Conservation (phyloP, 495 filamentous ascomycete species). For the Hyaloscypha finlandica region DNA sequence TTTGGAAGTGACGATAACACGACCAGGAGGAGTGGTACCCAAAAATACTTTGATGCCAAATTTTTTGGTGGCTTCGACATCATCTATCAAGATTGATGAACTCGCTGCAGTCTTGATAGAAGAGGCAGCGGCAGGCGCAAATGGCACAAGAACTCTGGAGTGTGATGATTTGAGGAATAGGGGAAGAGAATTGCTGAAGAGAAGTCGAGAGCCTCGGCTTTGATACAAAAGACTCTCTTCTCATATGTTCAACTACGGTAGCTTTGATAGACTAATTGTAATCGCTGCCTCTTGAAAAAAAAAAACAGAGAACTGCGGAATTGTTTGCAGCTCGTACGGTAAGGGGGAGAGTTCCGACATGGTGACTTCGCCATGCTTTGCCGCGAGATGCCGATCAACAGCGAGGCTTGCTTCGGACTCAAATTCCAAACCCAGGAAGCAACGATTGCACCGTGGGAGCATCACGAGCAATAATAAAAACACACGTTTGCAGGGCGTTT, state of each 20-base stretch:
- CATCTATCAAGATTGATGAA: constrained; percentile 16
- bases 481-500: not conserved
- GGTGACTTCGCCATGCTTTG: not conserved
- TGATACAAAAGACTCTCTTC: not conserved
- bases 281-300: not conserved
- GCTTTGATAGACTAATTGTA: not conserved
- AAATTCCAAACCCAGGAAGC: not conserved
- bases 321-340: not conserved
- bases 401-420: not conserved
- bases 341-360: not conserved
- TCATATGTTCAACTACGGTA: not conserved
- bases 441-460: not conserved
- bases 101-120: constrained; percentile 13
- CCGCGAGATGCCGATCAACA: not conserved
- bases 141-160: constrained; percentile 13
- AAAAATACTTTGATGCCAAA: constrained; percentile 10
- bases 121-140: constrained; percentile 9
- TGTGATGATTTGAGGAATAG: constrained; percentile 6
- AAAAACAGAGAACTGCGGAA: not conserved
- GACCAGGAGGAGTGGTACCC: constrained; percentile 7
- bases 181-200: not conserved
- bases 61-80: not conserved
- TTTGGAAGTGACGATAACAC: constrained; percentile 13
- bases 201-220: not conserved
- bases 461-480: not conserved